Percentiles rank a stretch among this genome's conserved stretches.
These are phyloP conservation scores for Microsporum canis DNA, from an alignment of 2,329 filamentous ascomycete species.

Conservation along the genomic window DNA sequence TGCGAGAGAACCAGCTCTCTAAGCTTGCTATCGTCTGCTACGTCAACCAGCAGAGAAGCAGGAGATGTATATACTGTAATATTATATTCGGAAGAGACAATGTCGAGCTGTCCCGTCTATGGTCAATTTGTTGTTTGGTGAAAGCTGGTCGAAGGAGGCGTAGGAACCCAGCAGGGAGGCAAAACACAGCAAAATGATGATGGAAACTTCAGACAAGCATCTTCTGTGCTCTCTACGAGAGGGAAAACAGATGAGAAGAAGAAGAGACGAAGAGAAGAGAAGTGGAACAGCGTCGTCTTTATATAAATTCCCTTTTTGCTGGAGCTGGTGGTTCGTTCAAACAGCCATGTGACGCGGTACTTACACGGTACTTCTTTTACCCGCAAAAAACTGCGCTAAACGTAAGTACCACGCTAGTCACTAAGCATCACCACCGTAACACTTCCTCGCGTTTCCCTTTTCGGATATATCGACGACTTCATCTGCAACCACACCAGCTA, in stretches of 20 bases:
- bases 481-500: neutral
- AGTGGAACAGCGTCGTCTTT: neutral
- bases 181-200: neutral
- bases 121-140: neutral
- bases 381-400: too few species aligned
- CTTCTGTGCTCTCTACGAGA: neutral
- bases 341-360: too few species aligned
- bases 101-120: neutral
- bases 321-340: too few species aligned
- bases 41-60: neutral
- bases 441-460: neutral
- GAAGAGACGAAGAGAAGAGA: neutral
- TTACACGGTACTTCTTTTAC: too few species aligned
- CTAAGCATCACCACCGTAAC: neutral
- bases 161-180: neutral
- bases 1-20: neutral
- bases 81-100: neutral
- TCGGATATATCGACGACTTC: neutral
- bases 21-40: neutral
- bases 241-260: neutral
- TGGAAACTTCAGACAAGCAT: neutral
- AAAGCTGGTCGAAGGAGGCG: neutral
- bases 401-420: too few species aligned
- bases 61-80: neutral
- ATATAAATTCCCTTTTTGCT: too few species aligned